Evolutionary conservation across 495 filamentous ascomycete species (phyloP), one percentile per base, ranked within the genome.

Genomic region (Podospora comata): DNA sequence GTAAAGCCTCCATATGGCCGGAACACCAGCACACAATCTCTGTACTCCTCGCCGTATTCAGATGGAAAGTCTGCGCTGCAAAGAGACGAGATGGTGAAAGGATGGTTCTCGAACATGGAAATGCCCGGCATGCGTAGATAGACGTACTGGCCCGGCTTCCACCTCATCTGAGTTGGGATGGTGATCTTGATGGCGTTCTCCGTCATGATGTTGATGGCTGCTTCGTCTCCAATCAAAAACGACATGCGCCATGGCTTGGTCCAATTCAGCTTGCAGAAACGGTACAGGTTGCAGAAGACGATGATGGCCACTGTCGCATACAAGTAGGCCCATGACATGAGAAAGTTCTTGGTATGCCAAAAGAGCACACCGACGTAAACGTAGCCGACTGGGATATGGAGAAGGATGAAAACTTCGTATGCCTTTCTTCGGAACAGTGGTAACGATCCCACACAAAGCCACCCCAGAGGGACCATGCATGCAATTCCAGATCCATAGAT

Each of bases 171-270:
- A 5, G 94, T 97, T 0, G 94, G 91, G 32, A 98, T 88, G 2
- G 94, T 97, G 66, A 98, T 85, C 72, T 97, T 97, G 77, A 98
- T 88, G 48, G 93, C 92, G 71, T 95, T 92, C 71, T 97, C 92
- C 19, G 91, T 90, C 77, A 98, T 91, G 48, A 96, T 79, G 4
- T 91, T 94, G 48, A 97, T 86, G 44, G 91, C 90, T 0, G 90
- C 91, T 75, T 94, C 92, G 73, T 98, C 95, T 64, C 94, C 94
- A 54, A 93, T 88, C 70, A 97, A 81, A 77, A 90, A 93, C 0
- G 90, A 88, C 70, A 90, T 80, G 56, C 89, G 85, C 78, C 92
- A 88, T 7, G 94, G 94, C 75, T 91, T 91, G 48, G 86, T 84
- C 91, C 93, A 97, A 74, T 97, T 97, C 65, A 96, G 83, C 66